Evolutionary conservation across 1,284 basidiomycete genomes (phyloP).

Genomic region (Vanrija sp.): DNA sequence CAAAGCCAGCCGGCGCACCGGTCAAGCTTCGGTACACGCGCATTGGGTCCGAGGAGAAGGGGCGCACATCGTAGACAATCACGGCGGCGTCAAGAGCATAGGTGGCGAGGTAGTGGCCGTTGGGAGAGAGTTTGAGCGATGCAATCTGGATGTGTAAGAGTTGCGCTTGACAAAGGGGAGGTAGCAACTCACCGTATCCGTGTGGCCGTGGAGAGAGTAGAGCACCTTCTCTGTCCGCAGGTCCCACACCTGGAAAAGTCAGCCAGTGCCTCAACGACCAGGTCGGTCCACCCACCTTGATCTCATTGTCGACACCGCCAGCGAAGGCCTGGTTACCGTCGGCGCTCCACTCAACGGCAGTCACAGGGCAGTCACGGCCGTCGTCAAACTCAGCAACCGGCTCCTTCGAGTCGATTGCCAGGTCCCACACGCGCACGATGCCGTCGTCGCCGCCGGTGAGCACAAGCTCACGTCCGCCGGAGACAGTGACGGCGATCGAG

Average conservation of each 20-base stretch:
- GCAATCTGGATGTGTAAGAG: conserved; percentile 50
- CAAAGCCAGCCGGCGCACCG: conserved; percentile 86
- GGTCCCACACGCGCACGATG: conserved; percentile 80
- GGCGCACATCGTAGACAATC: conserved; percentile 82
- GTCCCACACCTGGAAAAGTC: conserved; percentile 66
- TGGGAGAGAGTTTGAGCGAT: conserved; percentile 81
- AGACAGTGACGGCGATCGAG: conserved; percentile 76
- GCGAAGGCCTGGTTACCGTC: conserved; percentile 82
- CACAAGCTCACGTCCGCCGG: conserved; percentile 66
- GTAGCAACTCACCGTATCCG: conserved; percentile 63
- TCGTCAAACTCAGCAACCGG: conserved; percentile 75
- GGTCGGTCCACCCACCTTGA: conserved; percentile 62
- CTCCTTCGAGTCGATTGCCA: conserved; percentile 67
- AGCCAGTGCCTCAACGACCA: too few relatives aligned
- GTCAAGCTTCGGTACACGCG: conserved; percentile 73
- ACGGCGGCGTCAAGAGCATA: conserved; percentile 81
- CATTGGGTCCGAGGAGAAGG: conserved; percentile 76
- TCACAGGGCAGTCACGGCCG: conserved; percentile 70
- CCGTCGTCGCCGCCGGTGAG: conserved; percentile 85
- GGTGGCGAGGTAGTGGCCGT: conserved; percentile 76
- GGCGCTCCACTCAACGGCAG: conserved; percentile 84
- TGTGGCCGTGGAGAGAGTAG: conserved; percentile 71
- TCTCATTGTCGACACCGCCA: conserved; percentile 88
- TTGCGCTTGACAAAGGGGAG: not conserved
- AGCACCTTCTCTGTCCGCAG: conserved; percentile 73